These are phyloP conservation scores for Exophiala sp. DNA, from an alignment of 2,329 filamentous ascomycete species.

Conservation along the genomic window DNA sequence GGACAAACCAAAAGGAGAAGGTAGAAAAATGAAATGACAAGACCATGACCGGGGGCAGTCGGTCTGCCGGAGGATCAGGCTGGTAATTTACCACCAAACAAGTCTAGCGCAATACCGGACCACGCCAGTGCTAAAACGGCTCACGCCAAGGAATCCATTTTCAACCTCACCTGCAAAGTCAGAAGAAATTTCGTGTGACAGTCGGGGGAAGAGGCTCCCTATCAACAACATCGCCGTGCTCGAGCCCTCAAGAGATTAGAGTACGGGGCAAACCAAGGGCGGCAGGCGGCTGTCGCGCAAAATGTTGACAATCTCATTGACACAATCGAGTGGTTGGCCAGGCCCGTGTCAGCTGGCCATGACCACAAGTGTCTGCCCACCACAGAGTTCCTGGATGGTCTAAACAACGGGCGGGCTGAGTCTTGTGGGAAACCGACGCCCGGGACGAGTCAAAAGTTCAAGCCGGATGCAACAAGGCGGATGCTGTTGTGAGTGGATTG, in stretches of 20 bases:
- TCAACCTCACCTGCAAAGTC: neutral
- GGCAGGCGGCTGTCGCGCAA: neutral
- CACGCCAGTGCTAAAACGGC: neutral
- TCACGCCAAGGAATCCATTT: neutral
- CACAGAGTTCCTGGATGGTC: neutral
- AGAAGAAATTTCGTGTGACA: neutral
- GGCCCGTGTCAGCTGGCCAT: conserved; percentile 8
- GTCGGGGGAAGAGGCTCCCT: neutral
- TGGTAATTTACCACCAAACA: neutral
- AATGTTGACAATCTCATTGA: conserved; percentile 1
- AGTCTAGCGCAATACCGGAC: neutral
- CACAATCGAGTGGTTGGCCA: conserved; percentile 10
- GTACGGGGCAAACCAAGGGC: neutral
- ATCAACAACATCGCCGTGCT: conserved; percentile 2
- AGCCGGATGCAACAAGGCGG: neutral
- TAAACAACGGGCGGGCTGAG: neutral
- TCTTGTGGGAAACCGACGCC: too few species aligned
- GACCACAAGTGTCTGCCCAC: conserved; percentile 5
- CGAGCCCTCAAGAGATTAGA: conserved; percentile 1
- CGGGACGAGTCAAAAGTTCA: neutral
- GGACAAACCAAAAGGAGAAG: neutral
- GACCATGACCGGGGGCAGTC: neutral
- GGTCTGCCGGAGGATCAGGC: neutral
- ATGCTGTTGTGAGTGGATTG: neutral
- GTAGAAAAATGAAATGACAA: neutral